phyloP scores from a whole-genome alignment of 768 basidiomycete genomes.

The Pluteus cervinus region DNA sequence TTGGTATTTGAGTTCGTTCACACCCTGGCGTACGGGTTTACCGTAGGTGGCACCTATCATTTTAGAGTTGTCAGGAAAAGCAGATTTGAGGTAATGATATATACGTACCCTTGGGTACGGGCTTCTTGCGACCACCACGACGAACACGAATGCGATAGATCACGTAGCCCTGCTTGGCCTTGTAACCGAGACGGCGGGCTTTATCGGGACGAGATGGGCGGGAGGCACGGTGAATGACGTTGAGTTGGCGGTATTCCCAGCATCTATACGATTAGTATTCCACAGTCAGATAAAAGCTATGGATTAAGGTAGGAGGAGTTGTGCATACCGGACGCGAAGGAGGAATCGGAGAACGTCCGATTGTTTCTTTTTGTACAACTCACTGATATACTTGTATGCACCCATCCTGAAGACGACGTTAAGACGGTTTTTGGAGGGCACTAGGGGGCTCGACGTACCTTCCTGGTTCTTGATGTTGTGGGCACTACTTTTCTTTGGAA shows the following conservation, averaged over 20 bases:
- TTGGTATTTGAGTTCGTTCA: conserved; percentile 98
- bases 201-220: conserved; percentile 99
- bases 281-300: not conserved
- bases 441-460: no score
- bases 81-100: not conserved
- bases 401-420: no score
- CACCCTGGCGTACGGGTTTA: conserved; percentile 99
- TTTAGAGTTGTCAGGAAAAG: not conserved
- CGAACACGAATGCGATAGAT: conserved; percentile 97
- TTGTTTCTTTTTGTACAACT: conserved; percentile 98
- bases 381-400: conserved; percentile 94
- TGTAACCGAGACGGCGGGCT: conserved; percentile 97
- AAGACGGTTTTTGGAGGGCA: no score
- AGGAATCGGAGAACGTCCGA: conserved; percentile 97
- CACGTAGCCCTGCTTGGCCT: conserved; percentile 99
- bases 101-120: conserved; percentile 87
- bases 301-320: conserved; percentile 7
- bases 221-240: conserved; percentile 97
- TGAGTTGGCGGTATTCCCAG: conserved; percentile 99
- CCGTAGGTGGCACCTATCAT: conserved; percentile 93
- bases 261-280: conserved; percentile 43
- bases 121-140: conserved; percentile 98
- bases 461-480: no score
- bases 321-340: conserved; percentile 90
- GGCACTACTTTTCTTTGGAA: no score